phyloP scores from a whole-genome alignment of 371 early-diverging fungal genomes.

The Dichotomocladium elegans region DNA sequence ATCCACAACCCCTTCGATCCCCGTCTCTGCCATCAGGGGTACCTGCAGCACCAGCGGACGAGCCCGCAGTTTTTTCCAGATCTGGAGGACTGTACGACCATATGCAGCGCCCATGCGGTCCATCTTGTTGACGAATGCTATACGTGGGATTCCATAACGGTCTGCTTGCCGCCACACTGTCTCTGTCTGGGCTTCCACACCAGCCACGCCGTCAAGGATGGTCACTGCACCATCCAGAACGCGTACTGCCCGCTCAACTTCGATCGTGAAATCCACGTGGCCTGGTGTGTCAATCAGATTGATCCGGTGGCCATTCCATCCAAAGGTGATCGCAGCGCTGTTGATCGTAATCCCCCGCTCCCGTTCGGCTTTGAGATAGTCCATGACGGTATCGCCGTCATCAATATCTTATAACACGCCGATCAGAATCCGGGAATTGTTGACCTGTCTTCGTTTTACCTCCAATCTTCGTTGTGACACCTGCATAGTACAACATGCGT shows the following conservation, averaged over 20 bases:
- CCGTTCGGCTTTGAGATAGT: conserved; percentile 86
- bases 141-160: conserved; percentile 77
- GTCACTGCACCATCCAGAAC: conserved; percentile 94
- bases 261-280: conserved; percentile 95
- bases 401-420: conserved; percentile 66
- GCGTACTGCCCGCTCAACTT: conserved; percentile 89
- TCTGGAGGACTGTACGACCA: conserved; percentile 58
- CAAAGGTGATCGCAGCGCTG: conserved; percentile 92
- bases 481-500: conserved; percentile 94
- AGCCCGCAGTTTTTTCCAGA: conserved; percentile 62
- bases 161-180: conserved; percentile 92
- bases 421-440: neutral
- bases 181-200: conserved; percentile 97
- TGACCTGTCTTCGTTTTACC: conserved; percentile 29
- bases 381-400: conserved; percentile 91
- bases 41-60: conserved; percentile 72
- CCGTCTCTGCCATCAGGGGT: conserved; percentile 52
- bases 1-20: conserved; percentile 70
- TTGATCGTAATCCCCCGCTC: conserved; percentile 95
- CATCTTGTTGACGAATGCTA: conserved; percentile 94
- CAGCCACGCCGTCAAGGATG: conserved; percentile 90
- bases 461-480: conserved; percentile 83
- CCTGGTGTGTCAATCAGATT: conserved; percentile 97
- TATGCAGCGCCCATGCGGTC: conserved; percentile 84
- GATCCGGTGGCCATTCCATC: conserved; percentile 81